A percentile compares a stretch with the other conserved stretches of the same genome.
Evolutionary conservation across 129 eudicot species (phyloP).

Genomic region (Artemisia annua): DNA sequence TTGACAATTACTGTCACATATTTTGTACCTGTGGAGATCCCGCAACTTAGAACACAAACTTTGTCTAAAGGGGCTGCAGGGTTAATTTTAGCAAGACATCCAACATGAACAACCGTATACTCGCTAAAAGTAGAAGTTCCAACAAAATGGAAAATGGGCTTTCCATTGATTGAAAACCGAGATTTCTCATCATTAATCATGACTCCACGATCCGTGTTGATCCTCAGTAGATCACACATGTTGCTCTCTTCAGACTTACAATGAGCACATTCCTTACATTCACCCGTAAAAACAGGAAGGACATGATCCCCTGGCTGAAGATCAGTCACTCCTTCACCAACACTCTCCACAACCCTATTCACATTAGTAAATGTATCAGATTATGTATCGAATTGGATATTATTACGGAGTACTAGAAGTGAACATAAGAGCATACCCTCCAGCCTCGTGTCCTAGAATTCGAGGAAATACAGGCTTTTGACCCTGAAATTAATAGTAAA

Average conservation of each 20-base stretch:
- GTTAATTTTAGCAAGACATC: no score
- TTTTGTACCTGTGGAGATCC: conserved; percentile 72
- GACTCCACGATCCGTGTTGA: conserved; percentile 78
- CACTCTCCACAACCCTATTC: conserved; percentile 72
- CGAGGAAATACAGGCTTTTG: conserved; percentile 82
- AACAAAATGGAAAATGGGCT: no score
- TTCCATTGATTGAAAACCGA: no score
- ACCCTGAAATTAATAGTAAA: conserved; percentile 38
- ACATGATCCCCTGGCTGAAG: conserved; percentile 75
- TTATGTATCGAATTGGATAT: neutral
- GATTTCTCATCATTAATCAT: no score
- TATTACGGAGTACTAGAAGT: neutral
- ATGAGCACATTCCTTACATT: conserved; percentile 76
- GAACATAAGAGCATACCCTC: conserved; percentile 56
- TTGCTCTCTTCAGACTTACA: conserved; percentile 82
- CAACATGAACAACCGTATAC: no score
- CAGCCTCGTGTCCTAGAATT: conserved; percentile 86
- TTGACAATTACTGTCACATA: neutral
- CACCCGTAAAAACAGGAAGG: conserved; percentile 87
- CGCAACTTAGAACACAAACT: conserved; percentile 71
- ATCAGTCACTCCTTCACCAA: conserved; percentile 83
- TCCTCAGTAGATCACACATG: conserved; percentile 78
- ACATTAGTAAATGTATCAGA: neutral
- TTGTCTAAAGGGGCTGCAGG: no score
- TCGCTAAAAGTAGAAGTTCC: no score